Conservation (phyloP, 2,329 filamentous ascomycete genomes). For the Venturia oleaginea region DNA sequence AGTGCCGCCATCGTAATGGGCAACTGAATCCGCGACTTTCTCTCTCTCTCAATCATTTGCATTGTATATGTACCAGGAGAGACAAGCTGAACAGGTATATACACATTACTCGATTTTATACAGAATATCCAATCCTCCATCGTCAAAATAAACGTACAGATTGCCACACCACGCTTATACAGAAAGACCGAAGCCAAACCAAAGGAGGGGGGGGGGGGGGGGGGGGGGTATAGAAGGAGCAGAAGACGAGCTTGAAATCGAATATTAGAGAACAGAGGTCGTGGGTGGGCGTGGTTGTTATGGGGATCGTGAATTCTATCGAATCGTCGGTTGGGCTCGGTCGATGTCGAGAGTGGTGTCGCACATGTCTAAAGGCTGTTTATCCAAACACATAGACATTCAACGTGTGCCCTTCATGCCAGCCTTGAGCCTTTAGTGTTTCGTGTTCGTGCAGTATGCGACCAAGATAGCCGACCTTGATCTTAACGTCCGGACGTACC, state of each 20-base stretch:
- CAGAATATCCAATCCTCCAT: background rate
- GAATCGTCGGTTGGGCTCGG: background rate
- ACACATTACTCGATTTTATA: background rate
- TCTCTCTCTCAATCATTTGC: too few relatives aligned
- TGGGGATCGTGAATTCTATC: background rate
- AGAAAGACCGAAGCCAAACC: background rate
- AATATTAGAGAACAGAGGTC: background rate
- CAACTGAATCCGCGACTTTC: too few relatives aligned
- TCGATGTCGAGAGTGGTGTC: background rate
- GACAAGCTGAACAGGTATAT: background rate
- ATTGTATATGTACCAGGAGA: too few relatives aligned
- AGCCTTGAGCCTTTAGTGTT: conserved; percentile 60
- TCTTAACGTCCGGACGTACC: conserved; percentile 49
- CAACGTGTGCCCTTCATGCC: conserved; percentile 64
- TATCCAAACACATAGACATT: conserved; percentile 59
- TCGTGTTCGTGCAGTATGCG: conserved; percentile 63
- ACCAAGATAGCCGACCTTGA: conserved; percentile 73
- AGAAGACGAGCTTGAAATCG: background rate
- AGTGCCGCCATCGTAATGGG: too few relatives aligned
- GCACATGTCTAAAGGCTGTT: background rate
- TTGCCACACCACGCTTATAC: background rate
- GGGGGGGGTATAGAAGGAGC: background rate
- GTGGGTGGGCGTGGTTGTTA: background rate
- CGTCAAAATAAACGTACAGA: background rate
- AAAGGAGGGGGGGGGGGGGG: background rate